Evolutionary conservation across 805 yeast genomes (phyloP).

Genomic region (Diddensiella transvaalensis): DNA sequence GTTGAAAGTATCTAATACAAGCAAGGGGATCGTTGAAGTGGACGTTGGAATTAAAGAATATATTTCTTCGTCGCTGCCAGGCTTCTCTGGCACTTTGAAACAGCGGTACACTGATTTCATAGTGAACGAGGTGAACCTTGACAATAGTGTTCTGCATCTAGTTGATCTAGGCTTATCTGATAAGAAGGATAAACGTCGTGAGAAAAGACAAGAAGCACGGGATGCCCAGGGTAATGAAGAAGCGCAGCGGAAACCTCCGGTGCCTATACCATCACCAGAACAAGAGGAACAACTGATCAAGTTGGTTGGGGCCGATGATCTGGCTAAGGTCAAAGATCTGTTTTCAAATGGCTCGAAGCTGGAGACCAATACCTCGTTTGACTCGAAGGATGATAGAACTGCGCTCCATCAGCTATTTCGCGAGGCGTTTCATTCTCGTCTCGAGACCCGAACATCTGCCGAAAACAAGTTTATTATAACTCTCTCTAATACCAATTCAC

Average conservation of each 20-base stretch:
- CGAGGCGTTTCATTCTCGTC: constrained; percentile 62
- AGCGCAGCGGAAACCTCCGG: background rate
- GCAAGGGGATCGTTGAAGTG: constrained; percentile 53
- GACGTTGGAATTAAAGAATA: constrained; percentile 88
- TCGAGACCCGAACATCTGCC: constrained; percentile 77
- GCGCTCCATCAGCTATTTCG: constrained; percentile 73
- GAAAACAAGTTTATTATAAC: constrained; percentile 63
- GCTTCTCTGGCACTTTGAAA: constrained; percentile 77
- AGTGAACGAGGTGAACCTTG: constrained; percentile 77
- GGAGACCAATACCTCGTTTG: constrained; percentile 54
- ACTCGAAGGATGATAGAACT: constrained; percentile 72
- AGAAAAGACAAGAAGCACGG: constrained; percentile 20
- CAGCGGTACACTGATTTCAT: constrained; percentile 90
- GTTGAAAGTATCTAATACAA: background rate
- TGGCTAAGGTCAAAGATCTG: constrained; percentile 52
- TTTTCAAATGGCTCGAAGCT: constrained; percentile 52
- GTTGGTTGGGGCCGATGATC: constrained; percentile 57
- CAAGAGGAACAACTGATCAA: constrained; percentile 41
- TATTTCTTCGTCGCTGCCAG: constrained; percentile 50
- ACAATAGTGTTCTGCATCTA: constrained; percentile 71
- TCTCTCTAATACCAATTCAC: constrained; percentile 43
- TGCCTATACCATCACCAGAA: constrained; percentile 15
- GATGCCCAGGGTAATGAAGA: constrained; percentile 25
- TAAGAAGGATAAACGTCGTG: constrained; percentile 21
- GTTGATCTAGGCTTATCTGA: constrained; percentile 63